Evolutionary conservation across 2,329 filamentous ascomycete genomes (phyloP).

Genomic region (Cladosporium phlei): DNA sequence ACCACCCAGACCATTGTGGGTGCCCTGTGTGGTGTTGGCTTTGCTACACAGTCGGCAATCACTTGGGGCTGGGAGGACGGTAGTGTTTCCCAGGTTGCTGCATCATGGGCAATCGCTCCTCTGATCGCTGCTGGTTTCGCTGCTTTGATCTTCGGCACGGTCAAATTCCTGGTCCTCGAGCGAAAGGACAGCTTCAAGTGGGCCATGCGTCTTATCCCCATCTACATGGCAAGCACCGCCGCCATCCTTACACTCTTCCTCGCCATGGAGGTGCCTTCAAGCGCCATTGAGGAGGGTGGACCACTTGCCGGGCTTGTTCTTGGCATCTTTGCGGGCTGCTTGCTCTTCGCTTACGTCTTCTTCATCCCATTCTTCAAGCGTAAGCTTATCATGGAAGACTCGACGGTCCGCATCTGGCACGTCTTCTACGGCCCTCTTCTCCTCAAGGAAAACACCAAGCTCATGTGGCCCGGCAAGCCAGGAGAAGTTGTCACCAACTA

Average conservation of each 20-base stretch:
- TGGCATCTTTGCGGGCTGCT: conserved; percentile 48
- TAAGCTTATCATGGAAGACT: conserved; percentile 56
- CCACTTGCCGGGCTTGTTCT: conserved; percentile 52
- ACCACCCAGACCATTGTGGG: conserved; percentile 52
- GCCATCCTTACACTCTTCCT: conserved; percentile 53
- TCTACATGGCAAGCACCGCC: conserved; percentile 44
- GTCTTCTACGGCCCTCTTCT: conserved; percentile 45
- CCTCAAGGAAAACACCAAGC: conserved; percentile 37
- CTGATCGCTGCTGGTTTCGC: conserved; percentile 43
- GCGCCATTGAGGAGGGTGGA: conserved; percentile 21
- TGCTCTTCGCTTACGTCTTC: conserved; percentile 48
- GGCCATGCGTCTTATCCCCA: conserved; percentile 45
- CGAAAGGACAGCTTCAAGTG: conserved; percentile 44
- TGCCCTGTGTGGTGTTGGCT: conserved; percentile 46
- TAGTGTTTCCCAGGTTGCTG: conserved; percentile 36
- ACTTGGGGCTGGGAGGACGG: conserved; percentile 36
- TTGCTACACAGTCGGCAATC: conserved; percentile 25
- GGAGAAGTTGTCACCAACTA: conserved; percentile 20
- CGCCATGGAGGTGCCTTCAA: conserved; percentile 38
- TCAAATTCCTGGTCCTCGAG: conserved; percentile 47
- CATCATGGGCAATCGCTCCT: conserved; percentile 41
- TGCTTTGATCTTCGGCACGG: conserved; percentile 43
- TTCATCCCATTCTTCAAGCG: conserved; percentile 58
- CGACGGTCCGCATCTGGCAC: conserved; percentile 54
- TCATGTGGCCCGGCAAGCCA: conserved; percentile 17